Evolutionary conservation across 305 asterid genomes (phyloP), one percentile per base, ranked within the genome.

Genomic region (Salvia sclarea): DNA sequence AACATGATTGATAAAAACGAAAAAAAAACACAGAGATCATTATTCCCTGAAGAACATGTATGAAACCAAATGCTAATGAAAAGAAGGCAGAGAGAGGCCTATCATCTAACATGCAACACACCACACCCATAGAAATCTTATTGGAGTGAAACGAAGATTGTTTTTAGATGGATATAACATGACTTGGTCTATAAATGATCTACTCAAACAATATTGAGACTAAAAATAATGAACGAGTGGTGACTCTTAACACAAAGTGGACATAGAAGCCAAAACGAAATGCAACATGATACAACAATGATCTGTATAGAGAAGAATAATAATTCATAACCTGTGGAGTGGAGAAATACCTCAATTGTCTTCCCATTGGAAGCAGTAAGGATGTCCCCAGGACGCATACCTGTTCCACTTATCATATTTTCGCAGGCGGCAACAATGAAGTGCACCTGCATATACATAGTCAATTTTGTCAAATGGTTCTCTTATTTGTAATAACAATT

Each of bases 341-440:
- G 38, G 18, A 43, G 53, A 72, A 61, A 69, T 71, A 91, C 96
- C 95, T 91, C 98, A 48, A 89, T 89, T 18, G 98, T 91, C 82
- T 89, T 91, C 58, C 96, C 98, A 74, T 91, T 91, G 76, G 98
- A 89, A 50, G 96, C 96, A 18, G 98, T 91, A 74, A 91, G 66
- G 43, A 89, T 70, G 72, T 91, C 98, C 37, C 98, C 96, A 40
- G 96, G 98, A 64, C 98, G 86, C 94, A 89, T 89, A 43, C 98
- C 98, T 38, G 94, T 84, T 43, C 98, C 98, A 73, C 96, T 91
- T 37, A 91, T 91, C 98, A 91, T 89, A 79, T 91, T 91, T 71
- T 91, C 98, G 67, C 98, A 87, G 70, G 98, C 98, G 47, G 96
- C 98, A 75, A 91, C 91, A 53, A 89, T 85, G 81, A 91, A 91